Percentiles rank a stretch among this genome's conserved stretches.
Evolutionary conservation across 352 stramenopile genomes (phyloP).

Genomic region (Elongisporangium anandrum): DNA sequence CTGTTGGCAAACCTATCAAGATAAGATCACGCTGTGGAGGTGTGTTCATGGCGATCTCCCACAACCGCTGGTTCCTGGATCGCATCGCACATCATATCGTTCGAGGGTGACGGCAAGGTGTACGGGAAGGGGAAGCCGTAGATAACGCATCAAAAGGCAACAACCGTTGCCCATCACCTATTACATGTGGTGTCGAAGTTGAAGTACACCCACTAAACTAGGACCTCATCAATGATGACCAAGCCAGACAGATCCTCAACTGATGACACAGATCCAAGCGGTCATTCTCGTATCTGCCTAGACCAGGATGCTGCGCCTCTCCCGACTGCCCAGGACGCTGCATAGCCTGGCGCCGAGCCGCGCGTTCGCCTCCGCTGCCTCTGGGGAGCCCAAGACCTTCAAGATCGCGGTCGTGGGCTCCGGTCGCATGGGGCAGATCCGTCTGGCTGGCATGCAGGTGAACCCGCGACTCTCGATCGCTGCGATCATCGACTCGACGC

Average conservation of each 20-base stretch:
- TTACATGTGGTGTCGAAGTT: too few species aligned
- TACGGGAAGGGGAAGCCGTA: too few species aligned
- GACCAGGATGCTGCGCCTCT: background rate
- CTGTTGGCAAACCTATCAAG: too few species aligned
- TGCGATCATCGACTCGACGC: slow-evolving; percentile 54
- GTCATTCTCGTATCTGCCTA: background rate
- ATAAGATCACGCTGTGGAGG: too few species aligned
- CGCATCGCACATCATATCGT: too few species aligned
- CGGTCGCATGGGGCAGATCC: slow-evolving; percentile 75
- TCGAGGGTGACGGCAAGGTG: too few species aligned
- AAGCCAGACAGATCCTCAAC: background rate
- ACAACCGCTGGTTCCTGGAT: too few species aligned
- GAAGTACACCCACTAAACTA: slow-evolving; percentile 1
- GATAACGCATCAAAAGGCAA: too few species aligned
- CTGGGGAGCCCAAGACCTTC: slow-evolving; percentile 10
- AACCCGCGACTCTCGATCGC: slow-evolving; percentile 50
- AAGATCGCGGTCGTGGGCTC: slow-evolving; percentile 67
- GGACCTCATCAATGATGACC: background rate
- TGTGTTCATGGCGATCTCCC: too few species aligned
- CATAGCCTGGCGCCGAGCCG: background rate
- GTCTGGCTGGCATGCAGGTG: slow-evolving; percentile 47
- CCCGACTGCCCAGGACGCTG: background rate
- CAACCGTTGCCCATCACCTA: too few species aligned
- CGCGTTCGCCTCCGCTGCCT: slow-evolving; percentile 7
- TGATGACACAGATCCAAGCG: background rate